These are phyloP conservation scores for Termitomyces sp. DNA, from an alignment of 768 basidiomycete species.

Conservation along the genomic window DNA sequence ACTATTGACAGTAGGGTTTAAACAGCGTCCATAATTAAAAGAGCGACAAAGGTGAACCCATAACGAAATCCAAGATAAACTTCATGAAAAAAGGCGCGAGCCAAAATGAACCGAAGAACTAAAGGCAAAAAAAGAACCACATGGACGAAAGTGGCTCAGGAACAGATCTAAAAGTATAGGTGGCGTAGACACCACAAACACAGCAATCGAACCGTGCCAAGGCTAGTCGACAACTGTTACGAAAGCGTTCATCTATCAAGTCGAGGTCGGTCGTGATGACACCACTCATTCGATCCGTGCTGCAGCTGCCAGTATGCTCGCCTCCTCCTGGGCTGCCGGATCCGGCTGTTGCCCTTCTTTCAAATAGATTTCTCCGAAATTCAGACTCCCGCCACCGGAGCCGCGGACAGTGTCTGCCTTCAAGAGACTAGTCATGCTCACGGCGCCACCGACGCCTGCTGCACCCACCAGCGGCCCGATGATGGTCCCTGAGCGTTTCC, in stretches of 20 bases:
- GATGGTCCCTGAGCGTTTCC: conserved; percentile 27
- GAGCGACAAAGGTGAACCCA: neutral
- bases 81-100: neutral
- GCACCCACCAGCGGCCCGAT: conserved; percentile 16
- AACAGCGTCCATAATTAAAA: neutral
- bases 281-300: conserved; percentile 22
- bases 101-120: neutral
- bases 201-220: neutral
- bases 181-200: neutral
- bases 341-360: conserved; percentile 7
- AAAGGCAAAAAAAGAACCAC: neutral
- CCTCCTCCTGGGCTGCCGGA: conserved; percentile 9
- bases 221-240: neutral
- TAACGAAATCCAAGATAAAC: neutral
- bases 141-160: neutral
- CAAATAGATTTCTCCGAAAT: conserved; percentile 13
- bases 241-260: conserved; percentile 1
- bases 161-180: neutral
- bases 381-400: conserved; percentile 17
- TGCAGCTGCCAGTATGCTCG: conserved; percentile 22
- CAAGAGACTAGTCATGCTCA: conserved; percentile 17
- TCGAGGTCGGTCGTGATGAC: conserved; percentile 1
- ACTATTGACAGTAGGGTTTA: neutral
- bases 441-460: conserved; percentile 15
- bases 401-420: conserved; percentile 9